These are phyloP conservation scores for Neurospora sp. DNA, from an alignment of 495 filamentous ascomycete genomes.

Conservation along the genomic window DNA sequence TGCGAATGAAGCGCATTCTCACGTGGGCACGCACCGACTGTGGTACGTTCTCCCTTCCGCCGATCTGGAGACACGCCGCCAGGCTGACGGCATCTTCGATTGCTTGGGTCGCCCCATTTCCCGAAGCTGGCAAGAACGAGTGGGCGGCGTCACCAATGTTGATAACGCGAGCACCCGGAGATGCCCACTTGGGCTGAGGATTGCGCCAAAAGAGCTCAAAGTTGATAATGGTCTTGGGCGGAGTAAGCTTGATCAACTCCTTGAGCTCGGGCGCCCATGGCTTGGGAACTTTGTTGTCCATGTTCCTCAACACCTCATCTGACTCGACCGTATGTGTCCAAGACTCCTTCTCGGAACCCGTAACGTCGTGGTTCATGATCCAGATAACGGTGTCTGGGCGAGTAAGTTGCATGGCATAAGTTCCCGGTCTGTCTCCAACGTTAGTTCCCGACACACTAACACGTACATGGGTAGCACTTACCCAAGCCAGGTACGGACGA, in stretches of 20 bases:
- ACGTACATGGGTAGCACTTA: conserved; percentile 11
- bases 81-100: conserved; percentile 61
- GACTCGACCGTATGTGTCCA: conserved; percentile 44
- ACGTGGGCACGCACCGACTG: conserved; percentile 40
- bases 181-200: conserved; percentile 54
- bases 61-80: conserved; percentile 50
- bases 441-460: neutral
- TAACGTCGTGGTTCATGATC: conserved; percentile 48
- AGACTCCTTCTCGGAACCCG: conserved; percentile 38
- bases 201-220: conserved; percentile 61
- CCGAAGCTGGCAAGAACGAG: conserved; percentile 56
- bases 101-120: conserved; percentile 59
- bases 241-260: conserved; percentile 47
- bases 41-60: conserved; percentile 49
- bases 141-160: conserved; percentile 61
- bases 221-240: conserved; percentile 48
- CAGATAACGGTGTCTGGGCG: conserved; percentile 42
- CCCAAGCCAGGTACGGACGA: conserved; percentile 33
- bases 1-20: conserved; percentile 45
- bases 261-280: conserved; percentile 47
- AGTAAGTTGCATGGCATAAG: conserved; percentile 41
- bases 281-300: conserved; percentile 26
- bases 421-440: conserved; percentile 28
- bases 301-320: conserved; percentile 43
- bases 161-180: conserved; percentile 47